Base-by-base conservation (phyloP, 495 filamentous ascomycete genomes). In the Penicillium turbatum region DNA sequence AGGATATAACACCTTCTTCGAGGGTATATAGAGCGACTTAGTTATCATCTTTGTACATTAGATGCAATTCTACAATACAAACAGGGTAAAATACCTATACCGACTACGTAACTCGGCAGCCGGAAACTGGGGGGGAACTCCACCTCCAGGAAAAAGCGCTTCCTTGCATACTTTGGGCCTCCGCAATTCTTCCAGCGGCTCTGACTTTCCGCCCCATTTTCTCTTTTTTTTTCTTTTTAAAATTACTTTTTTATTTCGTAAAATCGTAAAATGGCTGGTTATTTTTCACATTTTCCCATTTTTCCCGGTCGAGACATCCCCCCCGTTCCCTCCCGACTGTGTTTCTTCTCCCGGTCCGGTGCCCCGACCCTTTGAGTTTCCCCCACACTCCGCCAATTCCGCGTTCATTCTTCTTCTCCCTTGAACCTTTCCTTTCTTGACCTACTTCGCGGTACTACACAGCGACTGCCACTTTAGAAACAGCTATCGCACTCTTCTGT, bases 351-450 rank as follows among this genome's bases (percentile, higher is more conserved):
- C 62, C 68, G 64, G 63, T 63, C 69, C 63, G 65, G 59, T 60
- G 60, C 70, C 67, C 70, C 68, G 68, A 70, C 65, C 57, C 50
- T 53, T 62, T 57, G 59, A 57, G 48, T 63, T 62, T 71, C 67
- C 70, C 70, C 70, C 68, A 72, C 68, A 72, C 70, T 73, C 65
- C 62, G 62, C 70, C 58, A 54, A 60, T 65, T 67, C 59, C 59
- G 57, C 48, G 55, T 37, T 16, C 35, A 6, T 53, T 34, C 10
- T 31, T 47, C 41, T 52, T 54, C 39, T 37, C 30, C 29, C 48
- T 52, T 49, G 26, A 19, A 15, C 29, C 45, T 19, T 41, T 39
- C 19, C 41, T 34, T 56, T 21, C 19, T 41, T 30, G 30, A 38
- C 7, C 35, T 29, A 30, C 48, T 15, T 27, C 21, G 12, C 16